Base-by-base conservation (phyloP, 345 rosid species). In the Arabidopsis suecica region DNA sequence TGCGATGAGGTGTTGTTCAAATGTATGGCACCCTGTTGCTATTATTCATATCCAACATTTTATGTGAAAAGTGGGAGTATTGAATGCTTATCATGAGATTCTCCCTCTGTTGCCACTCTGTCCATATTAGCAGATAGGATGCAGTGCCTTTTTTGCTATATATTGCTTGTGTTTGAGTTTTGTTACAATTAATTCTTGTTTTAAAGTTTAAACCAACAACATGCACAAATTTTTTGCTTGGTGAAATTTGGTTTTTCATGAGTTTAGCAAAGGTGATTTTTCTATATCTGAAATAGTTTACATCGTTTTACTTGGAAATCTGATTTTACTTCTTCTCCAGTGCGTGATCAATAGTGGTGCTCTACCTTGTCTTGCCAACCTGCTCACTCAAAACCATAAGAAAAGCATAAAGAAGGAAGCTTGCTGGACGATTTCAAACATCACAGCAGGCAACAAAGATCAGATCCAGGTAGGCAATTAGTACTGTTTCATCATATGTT, bases 331-430 rank as follows among this genome's bases (percentile, higher is more conserved):
- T 71, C 9, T 59, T 61, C 32, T 85, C 12, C 74, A 93, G 97
- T 84, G 84, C 48, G 87, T 91, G 51, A 89, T 93, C 73, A 81
- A 83, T 25, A 70, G 84, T 69, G 91, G 93, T 54, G 93, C 93
- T 38, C 77, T 93, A 66, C 87, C 93, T 0, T 86, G 91, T 80
- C 94, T 93, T 65, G 49, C 88, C 78, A 86, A 81, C 77, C 86
- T 91, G 70, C 81, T 93, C 86, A 83, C 86, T 16, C 83, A 86
- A 67, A 88, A 80, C 70, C 84, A 85, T 68, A 93, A 89, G 79
- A 91, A 93, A 85, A 91, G 98, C 86, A 91, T 93, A 59, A 91
- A 89, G 78, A 93, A 93, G 76, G 98, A 93, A 84, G 98, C 98
- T 56, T 93, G 98, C 82, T 93, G 98, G 98, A 89, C 97, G 13